These are phyloP conservation scores for Talaromyces sp. DNA, from an alignment of 2,329 filamentous ascomycete genomes.

Conservation along the genomic window DNA sequence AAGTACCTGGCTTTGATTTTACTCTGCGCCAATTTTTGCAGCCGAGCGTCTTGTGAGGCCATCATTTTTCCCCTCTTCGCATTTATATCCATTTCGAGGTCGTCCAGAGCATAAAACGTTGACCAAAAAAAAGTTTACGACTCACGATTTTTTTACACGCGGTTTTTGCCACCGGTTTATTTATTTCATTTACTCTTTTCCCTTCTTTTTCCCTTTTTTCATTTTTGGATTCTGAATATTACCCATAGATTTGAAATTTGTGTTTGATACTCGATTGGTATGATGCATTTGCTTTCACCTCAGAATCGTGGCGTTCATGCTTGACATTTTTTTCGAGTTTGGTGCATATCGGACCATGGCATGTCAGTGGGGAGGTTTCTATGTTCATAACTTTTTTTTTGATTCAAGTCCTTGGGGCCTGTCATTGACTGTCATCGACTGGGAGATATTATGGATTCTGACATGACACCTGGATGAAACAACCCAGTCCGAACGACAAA, in stretches of 20 bases:
- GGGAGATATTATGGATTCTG: background rate
- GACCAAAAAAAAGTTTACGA: slow-evolving; percentile 12
- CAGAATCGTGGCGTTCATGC: slow-evolving; percentile 12
- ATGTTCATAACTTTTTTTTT: slow-evolving; percentile 1
- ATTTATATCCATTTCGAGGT: slow-evolving; percentile 9
- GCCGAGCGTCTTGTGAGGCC: background rate
- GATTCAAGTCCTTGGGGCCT: background rate
- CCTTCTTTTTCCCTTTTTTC: slow-evolving; percentile 16
- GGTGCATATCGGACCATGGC: background rate
- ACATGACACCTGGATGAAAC: background rate
- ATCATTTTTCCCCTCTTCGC: background rate
- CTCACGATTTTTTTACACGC: slow-evolving; percentile 16
- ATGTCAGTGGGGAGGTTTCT: background rate
- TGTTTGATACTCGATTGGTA: slow-evolving; percentile 14
- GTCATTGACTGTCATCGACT: background rate
- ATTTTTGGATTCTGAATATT: slow-evolving; percentile 22
- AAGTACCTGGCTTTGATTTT: slow-evolving; percentile 6
- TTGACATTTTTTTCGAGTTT: slow-evolving; percentile 4
- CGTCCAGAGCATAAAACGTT: slow-evolving; percentile 12
- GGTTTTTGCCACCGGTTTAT: slow-evolving; percentile 21
- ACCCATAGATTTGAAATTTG: slow-evolving; percentile 26
- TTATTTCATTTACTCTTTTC: slow-evolving; percentile 5
- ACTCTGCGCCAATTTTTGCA: slow-evolving; percentile 10
- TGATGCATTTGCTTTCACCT: slow-evolving; percentile 24
- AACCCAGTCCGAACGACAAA: background rate